These are phyloP conservation scores for Schizophyllum amplum DNA, from an alignment of 1,284 basidiomycete species.

Conservation along the genomic window DNA sequence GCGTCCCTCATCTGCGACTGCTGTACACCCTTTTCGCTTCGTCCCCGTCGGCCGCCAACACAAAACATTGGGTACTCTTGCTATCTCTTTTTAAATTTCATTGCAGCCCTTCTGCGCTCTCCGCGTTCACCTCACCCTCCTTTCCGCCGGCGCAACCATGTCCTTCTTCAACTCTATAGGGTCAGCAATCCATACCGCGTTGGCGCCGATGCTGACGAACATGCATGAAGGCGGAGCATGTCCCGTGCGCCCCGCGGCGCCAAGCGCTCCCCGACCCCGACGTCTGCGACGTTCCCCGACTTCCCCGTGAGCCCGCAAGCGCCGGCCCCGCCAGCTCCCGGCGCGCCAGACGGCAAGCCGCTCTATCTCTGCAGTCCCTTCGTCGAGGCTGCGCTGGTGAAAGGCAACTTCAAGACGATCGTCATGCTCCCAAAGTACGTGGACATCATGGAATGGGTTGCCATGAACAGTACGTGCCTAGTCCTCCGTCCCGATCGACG, in stretches of 20 bases:
- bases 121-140: no score
- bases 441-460: slow-evolving; percentile 98
- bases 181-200: slow-evolving; percentile 28
- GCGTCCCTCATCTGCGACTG: no score
- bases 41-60: no score
- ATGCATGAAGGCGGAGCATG: slow-evolving; percentile 53
- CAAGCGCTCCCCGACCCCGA: slow-evolving; percentile 63
- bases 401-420: slow-evolving; percentile 98
- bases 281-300: slow-evolving; percentile 49
- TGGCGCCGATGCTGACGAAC: neutral
- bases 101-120: no score
- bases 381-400: slow-evolving; percentile 93
- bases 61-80: no score
- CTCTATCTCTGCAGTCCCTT: slow-evolving; percentile 93
- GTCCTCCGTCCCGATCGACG: no score
- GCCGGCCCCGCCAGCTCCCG: slow-evolving; percentile 32
- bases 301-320: slow-evolving; percentile 27
- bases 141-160: slow-evolving; percentile 31
- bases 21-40: no score
- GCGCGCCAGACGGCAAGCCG: slow-evolving; percentile 43
- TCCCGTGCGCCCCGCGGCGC: slow-evolving; percentile 53
- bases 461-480: slow-evolving; percentile 82
- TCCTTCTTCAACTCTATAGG: slow-evolving; percentile 76
- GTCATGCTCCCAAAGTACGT: slow-evolving; percentile 96
- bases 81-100: no score